A percentile compares a stretch with the other conserved stretches of the same genome.
Conservation (phyloP, 2,329 filamentous ascomycete genomes). For the Diaporthe capsici region DNA sequence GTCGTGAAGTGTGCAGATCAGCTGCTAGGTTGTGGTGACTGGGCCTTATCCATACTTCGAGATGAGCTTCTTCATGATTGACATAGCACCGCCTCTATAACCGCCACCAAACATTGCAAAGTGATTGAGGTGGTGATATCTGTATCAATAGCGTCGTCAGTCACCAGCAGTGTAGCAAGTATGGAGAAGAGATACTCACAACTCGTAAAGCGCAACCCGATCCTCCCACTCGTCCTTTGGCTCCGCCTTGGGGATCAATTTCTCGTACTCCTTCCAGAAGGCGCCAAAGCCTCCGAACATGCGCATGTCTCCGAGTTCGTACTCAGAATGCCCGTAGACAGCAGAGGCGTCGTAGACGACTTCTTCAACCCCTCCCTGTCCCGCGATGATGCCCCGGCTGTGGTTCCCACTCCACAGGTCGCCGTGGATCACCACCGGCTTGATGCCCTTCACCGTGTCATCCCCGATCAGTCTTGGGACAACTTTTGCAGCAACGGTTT, state of each 20-base stretch:
- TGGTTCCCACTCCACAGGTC: constrained; percentile 96
- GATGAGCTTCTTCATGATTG: constrained; percentile 82
- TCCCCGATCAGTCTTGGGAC: constrained; percentile 84
- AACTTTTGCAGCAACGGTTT: constrained; percentile 73
- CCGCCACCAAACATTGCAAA: constrained; percentile 86
- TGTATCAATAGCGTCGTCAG: constrained; percentile 52
- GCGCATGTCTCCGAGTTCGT: constrained; percentile 92
- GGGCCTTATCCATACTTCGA: constrained; percentile 74
- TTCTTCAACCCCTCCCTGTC: constrained; percentile 71
- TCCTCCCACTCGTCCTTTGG: constrained; percentile 89
- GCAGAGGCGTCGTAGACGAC: constrained; percentile 87
- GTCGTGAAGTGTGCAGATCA: background rate
- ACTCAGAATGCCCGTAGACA: constrained; percentile 90
- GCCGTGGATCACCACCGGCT: constrained; percentile 88
- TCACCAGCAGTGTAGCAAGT: background rate
- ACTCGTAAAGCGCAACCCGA: constrained; percentile 83
- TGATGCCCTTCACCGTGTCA: constrained; percentile 72
- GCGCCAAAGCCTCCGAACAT: constrained; percentile 93
- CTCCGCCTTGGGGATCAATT: constrained; percentile 82
- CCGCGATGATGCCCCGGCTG: constrained; percentile 72
- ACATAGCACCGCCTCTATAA: constrained; percentile 82
- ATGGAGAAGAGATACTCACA: constrained; percentile 68
- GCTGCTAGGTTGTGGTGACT: background rate
- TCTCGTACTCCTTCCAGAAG: constrained; percentile 85
- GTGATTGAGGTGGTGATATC: constrained; percentile 93